Conservation (phyloP, 1,284 basidiomycete species). For the Puccinia horiana region DNA sequence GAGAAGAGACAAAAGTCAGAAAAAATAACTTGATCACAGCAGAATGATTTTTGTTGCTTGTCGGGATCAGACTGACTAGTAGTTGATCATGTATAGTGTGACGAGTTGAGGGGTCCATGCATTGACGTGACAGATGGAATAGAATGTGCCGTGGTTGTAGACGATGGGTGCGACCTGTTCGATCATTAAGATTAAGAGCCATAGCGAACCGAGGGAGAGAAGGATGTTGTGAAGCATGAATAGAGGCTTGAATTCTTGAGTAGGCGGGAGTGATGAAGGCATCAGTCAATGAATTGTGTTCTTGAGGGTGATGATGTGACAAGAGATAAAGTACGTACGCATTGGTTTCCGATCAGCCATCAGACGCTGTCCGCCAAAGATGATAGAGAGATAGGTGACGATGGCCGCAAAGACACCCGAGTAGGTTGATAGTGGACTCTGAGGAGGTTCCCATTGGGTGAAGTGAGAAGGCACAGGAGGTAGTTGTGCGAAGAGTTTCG, state of each 20-base stretch:
- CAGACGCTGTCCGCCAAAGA: constrained; percentile 80
- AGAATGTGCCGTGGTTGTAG: constrained; percentile 71
- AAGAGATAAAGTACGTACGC: constrained; percentile 51
- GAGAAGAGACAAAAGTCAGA: constrained; percentile 88
- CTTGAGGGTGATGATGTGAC: neutral
- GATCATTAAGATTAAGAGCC: constrained; percentile 80
- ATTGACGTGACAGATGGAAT: constrained; percentile 73
- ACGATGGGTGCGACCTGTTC: constrained; percentile 83
- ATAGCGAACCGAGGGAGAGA: constrained; percentile 75
- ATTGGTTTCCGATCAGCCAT: constrained; percentile 67
- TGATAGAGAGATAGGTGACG: constrained; percentile 77
- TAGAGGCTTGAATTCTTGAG: constrained; percentile 73
- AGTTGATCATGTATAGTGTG: constrained; percentile 97
- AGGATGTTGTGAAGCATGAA: constrained; percentile 92
- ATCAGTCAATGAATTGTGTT: neutral
- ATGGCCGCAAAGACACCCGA: constrained; percentile 72
- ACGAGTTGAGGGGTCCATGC: constrained; percentile 84
- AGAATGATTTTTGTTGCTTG: constrained; percentile 72
- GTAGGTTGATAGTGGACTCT: constrained; percentile 77
- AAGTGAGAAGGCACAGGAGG: constrained; percentile 26
- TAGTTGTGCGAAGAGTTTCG: constrained; percentile 25
- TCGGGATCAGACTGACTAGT: constrained; percentile 95
- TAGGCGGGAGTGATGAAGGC: constrained; percentile 52
- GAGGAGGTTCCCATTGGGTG: constrained; percentile 68
- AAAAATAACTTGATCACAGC: too few relatives aligned